Evolutionary conservation across 164 flowering plant genomes (phyloP).

Genomic region (Magnolia kwangsiensis): DNA sequence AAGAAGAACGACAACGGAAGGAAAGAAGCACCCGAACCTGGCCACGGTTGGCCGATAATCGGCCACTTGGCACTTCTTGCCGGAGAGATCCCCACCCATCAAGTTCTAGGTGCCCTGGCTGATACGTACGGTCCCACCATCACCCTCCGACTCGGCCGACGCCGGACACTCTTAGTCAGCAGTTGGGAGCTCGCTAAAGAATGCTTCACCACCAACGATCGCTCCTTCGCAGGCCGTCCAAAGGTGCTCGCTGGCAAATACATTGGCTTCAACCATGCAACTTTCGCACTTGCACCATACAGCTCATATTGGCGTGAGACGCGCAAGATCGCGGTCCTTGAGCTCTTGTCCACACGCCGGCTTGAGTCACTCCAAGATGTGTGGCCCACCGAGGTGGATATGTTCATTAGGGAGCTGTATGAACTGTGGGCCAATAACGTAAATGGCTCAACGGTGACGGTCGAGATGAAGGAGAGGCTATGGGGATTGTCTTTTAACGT

Average conservation of each 20-base stretch:
- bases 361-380: constrained; percentile 1
- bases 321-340: neutral
- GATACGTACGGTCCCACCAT: constrained; percentile 9
- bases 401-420: neutral
- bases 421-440: neutral
- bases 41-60: constrained; percentile 1
- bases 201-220: constrained; percentile 16
- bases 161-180: constrained; percentile 7
- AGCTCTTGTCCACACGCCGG: constrained; percentile 8
- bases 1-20: neutral
- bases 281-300: constrained; percentile 7
- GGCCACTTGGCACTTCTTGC: constrained; percentile 10
- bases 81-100: neutral
- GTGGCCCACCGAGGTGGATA: neutral
- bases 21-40: constrained; percentile 9
- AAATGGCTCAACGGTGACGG: neutral
- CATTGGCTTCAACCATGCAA: constrained; percentile 12
- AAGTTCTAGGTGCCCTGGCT: constrained; percentile 4
- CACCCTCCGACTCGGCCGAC: constrained; percentile 2
- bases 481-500: neutral
- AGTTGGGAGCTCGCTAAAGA: constrained; percentile 12
- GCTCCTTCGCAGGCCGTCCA: constrained; percentile 7
- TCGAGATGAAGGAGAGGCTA: constrained; percentile 4
- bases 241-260: neutral
- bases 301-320: constrained; percentile 10